A percentile compares a stretch with the other conserved stretches of the same genome.
phyloP scores from a whole-genome alignment of 495 filamentous ascomycete genomes.

The Penicillium lagena region DNA sequence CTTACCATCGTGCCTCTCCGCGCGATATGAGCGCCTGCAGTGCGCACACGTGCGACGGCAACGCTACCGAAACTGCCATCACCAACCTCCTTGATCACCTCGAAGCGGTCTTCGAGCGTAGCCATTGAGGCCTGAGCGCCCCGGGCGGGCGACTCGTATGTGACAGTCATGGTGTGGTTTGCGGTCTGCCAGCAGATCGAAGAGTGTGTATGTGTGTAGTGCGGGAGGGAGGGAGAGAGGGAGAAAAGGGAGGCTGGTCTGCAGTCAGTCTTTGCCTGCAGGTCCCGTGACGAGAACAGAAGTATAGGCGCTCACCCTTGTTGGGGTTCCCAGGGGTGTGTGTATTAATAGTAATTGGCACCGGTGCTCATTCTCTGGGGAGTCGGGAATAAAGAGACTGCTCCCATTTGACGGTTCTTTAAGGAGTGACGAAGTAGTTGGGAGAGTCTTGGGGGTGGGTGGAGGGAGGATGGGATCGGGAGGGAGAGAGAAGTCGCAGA shows the following conservation, averaged over 20 bases:
- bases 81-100: conserved; percentile 95
- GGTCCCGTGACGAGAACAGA: too few species aligned
- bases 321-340: neutral
- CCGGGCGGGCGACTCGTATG: conserved; percentile 56
- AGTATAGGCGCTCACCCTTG: too few species aligned
- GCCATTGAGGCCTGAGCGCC: conserved; percentile 45
- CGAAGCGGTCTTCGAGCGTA: conserved; percentile 78
- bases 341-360: too few species aligned
- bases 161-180: conserved; percentile 57
- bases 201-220: conserved; percentile 16
- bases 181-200: conserved; percentile 41
- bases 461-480: conserved; percentile 6
- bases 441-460: neutral
- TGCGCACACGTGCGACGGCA: conserved; percentile 81
- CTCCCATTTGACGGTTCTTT: conserved; percentile 10
- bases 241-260: neutral
- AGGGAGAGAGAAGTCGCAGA: conserved; percentile 3
- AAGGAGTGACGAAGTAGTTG: conserved; percentile 26
- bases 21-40: conserved; percentile 80
- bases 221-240: neutral
- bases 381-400: conserved; percentile 1
- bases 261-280: too few species aligned
- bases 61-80: conserved; percentile 99
- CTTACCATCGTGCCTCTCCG: conserved; percentile 86
- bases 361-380: neutral